Evolutionary conservation across 2,329 filamentous ascomycete species (phyloP).

Genomic region (Orbilia blumenaviensis): DNA sequence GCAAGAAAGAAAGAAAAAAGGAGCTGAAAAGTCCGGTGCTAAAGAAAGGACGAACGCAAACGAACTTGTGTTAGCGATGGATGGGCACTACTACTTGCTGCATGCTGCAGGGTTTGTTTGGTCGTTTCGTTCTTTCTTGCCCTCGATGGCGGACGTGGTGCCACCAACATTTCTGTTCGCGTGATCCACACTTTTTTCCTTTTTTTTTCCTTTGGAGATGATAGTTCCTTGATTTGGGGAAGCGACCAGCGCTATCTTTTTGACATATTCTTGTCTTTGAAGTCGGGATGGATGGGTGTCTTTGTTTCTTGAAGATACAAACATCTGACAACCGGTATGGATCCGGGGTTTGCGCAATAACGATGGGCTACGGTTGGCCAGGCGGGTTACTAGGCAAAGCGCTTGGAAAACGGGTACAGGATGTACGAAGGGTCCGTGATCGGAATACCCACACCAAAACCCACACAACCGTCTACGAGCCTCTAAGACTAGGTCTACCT

Average conservation of each 20-base stretch:
- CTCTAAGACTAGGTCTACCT: slow-evolving; percentile 4
- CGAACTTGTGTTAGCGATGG: slow-evolving; percentile 16
- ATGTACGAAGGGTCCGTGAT: slow-evolving; percentile 4
- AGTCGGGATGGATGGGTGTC: slow-evolving; percentile 19
- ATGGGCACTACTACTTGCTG: slow-evolving; percentile 2
- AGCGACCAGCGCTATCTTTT: not conserved
- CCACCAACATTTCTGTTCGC: slow-evolving; percentile 45
- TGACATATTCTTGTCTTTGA: slow-evolving; percentile 8
- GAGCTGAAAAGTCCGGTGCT: not conserved
- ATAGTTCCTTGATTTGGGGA: slow-evolving; percentile 11
- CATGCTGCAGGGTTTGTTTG: slow-evolving; percentile 33
- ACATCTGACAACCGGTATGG: slow-evolving; percentile 9
- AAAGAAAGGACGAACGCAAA: slow-evolving; percentile 8
- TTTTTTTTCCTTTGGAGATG: not conserved
- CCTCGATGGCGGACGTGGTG: slow-evolving; percentile 13
- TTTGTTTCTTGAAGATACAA: slow-evolving; percentile 38
- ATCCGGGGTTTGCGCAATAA: slow-evolving; percentile 14
- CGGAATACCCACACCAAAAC: slow-evolving; percentile 13
- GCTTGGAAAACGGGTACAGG: slow-evolving; percentile 2
- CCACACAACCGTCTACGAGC: not conserved
- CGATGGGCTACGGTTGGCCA: not conserved
- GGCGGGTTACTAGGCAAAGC: not conserved
- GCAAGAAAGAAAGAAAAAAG: not conserved
- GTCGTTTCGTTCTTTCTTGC: not conserved
- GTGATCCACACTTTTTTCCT: slow-evolving; percentile 46